Percentiles rank a stretch among this genome's conserved stretches.
Evolutionary conservation across 129 eudicot species (phyloP).

Genomic region (Rutidosis leptorrhynchoides): DNA sequence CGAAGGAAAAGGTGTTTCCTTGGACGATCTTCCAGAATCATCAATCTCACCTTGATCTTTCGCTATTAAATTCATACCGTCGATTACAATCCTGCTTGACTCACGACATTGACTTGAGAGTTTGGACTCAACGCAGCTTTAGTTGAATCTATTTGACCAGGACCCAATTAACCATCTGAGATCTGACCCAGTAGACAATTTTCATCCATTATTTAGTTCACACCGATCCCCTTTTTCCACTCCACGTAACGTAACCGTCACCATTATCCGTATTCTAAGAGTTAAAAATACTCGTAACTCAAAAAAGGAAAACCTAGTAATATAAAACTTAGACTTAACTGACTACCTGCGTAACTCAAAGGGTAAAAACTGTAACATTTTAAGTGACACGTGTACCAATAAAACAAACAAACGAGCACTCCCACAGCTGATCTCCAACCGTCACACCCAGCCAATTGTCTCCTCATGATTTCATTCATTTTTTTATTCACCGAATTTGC

Average conservation of each 20-base stretch:
- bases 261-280: too few relatives aligned
- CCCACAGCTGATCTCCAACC: constrained; percentile 19
- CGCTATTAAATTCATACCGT: constrained; percentile 1
- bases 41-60: constrained; percentile 14
- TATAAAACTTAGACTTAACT: not conserved
- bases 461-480: constrained; percentile 5
- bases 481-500: constrained; percentile 17
- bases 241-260: too few relatives aligned
- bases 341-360: constrained; percentile 4
- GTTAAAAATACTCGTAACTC: too few relatives aligned
- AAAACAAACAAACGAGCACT: not conserved
- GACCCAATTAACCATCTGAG: constrained; percentile 5
- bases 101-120: constrained; percentile 18
- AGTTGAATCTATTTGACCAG: constrained; percentile 25
- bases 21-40: not conserved
- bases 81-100: not conserved
- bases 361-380: not conserved
- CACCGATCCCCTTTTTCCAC: too few relatives aligned
- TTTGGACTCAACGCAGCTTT: constrained; percentile 14
- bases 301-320: too few relatives aligned
- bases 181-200: too few relatives aligned
- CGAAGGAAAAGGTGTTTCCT: constrained; percentile 13
- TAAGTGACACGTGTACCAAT: constrained; percentile 23
- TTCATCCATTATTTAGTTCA: too few relatives aligned
- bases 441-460: constrained; percentile 21